Percentiles rank a stretch among this genome's conserved stretches.
Conservation (phyloP, 768 basidiomycete genomes). For the Lyophyllum semitale region DNA sequence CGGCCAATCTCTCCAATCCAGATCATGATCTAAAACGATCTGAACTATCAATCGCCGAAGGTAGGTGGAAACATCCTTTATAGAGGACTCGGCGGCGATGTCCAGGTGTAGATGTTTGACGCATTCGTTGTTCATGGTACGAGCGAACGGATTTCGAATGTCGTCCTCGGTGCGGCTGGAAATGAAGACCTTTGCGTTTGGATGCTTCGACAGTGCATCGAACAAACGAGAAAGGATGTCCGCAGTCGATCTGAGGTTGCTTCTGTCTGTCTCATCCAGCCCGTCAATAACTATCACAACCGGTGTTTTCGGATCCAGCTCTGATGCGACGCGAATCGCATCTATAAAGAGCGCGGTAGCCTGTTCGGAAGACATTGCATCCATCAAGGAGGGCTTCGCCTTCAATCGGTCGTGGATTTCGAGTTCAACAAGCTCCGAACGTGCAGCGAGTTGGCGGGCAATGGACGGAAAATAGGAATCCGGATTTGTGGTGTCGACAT, state of each 20-base stretch:
- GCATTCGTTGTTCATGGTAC: background rate
- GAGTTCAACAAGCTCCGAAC: slow-evolving; percentile 2
- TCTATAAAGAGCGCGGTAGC: slow-evolving; percentile 15
- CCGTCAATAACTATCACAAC: slow-evolving; percentile 20
- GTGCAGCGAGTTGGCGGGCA: slow-evolving; percentile 12
- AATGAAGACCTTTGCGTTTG: slow-evolving; percentile 16
- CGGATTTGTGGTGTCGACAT: slow-evolving; percentile 13
- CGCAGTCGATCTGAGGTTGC: slow-evolving; percentile 7
- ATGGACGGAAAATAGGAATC: slow-evolving; percentile 18
- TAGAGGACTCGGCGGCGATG: slow-evolving; percentile 1
- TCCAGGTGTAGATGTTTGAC: slow-evolving; percentile 16
- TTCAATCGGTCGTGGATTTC: slow-evolving; percentile 12
- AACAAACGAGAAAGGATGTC: slow-evolving; percentile 13
- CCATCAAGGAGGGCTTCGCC: slow-evolving; percentile 12
- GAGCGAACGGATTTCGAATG: slow-evolving; percentile 8
- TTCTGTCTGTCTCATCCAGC: no score
- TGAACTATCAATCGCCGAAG: background rate
- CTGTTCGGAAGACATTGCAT: slow-evolving; percentile 10
- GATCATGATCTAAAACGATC: slow-evolving; percentile 7
- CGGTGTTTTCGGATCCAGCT: slow-evolving; percentile 1
- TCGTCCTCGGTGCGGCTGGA: slow-evolving; percentile 15
- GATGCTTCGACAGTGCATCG: background rate
- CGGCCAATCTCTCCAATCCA: slow-evolving; percentile 12
- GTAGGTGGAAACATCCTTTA: slow-evolving; percentile 10
- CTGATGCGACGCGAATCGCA: slow-evolving; percentile 8